Evolutionary conservation across 2,329 filamentous ascomycete genomes (phyloP).

Genomic region (Helotiales sp.): DNA sequence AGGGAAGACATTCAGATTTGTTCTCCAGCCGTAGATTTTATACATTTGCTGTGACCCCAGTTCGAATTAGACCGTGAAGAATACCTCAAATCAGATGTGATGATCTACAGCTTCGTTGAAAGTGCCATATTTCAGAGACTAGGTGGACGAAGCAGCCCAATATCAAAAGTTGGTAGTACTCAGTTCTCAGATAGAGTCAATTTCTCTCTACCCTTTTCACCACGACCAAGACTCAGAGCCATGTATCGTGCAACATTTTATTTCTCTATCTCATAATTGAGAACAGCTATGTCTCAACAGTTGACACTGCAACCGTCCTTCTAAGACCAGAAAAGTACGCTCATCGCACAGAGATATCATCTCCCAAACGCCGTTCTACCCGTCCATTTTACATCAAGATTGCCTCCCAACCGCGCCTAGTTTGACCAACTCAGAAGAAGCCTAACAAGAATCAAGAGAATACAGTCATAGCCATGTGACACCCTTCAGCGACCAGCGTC

Average conservation of each 20-base stretch:
- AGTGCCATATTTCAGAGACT: neutral
- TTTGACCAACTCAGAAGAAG: neutral
- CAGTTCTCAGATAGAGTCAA: too few species aligned
- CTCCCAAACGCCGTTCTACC: slow-evolving; percentile 16
- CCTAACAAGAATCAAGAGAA: neutral
- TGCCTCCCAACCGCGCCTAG: neutral
- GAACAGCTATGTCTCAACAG: neutral
- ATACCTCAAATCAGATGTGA: neutral
- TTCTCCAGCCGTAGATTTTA: too few species aligned
- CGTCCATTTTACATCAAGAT: slow-evolving; percentile 13
- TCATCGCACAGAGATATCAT: neutral
- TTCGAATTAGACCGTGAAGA: neutral
- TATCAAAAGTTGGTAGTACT: too few species aligned
- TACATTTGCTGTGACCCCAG: neutral
- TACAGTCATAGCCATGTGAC: slow-evolving; percentile 2
- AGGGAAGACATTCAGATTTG: neutral
- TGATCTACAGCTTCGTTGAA: neutral
- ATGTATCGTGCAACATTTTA: neutral
- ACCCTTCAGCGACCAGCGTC: slow-evolving; percentile 32
- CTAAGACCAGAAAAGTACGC: neutral
- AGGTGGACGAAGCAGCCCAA: neutral
- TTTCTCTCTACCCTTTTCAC: neutral
- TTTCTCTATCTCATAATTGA: neutral
- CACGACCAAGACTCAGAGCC: neutral
- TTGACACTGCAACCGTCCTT: neutral